These are phyloP conservation scores for Sporobolomyces phaffii DNA, from an alignment of 768 basidiomycete genomes.

Conservation along the genomic window DNA sequence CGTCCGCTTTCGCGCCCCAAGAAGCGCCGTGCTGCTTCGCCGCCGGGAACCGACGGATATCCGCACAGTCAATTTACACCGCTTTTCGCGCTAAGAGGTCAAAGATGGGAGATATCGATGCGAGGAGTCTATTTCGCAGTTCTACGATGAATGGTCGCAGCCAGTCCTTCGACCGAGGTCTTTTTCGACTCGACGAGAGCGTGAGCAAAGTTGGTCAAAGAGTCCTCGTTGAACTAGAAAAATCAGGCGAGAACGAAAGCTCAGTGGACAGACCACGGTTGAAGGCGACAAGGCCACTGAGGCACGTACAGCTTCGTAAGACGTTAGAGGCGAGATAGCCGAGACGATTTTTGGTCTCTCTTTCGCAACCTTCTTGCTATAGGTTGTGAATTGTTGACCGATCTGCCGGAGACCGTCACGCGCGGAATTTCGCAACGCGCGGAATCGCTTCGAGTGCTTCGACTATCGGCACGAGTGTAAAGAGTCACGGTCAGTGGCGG, in stretches of 20 bases:
- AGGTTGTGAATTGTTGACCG: conserved; percentile 20
- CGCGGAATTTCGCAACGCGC: conserved; percentile 22
- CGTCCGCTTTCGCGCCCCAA: too few species aligned
- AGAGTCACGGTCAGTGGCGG: neutral
- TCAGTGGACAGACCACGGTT: neutral
- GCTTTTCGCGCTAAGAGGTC: too few species aligned
- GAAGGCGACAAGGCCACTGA: neutral
- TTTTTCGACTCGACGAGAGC: conserved; percentile 28
- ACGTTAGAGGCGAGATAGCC: neutral
- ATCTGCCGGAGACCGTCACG: conserved; percentile 21
- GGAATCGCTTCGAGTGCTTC: conserved; percentile 30
- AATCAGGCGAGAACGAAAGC: too few species aligned
- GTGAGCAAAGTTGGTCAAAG: conserved; percentile 17
- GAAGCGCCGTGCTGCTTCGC: too few species aligned
- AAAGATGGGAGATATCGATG: too few species aligned
- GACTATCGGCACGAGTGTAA: neutral
- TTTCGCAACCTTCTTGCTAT: conserved; percentile 36
- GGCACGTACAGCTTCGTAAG: conserved; percentile 13
- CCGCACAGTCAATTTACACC: too few species aligned
- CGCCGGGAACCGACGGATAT: too few species aligned
- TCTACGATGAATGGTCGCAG: conserved; percentile 20
- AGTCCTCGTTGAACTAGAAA: conserved; percentile 29
- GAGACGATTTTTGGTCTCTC: conserved; percentile 27
- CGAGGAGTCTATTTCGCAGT: conserved; percentile 26
- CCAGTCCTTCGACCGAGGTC: conserved; percentile 22